A percentile compares a stretch with the other conserved stretches of the same genome.
phyloP scores from a whole-genome alignment of 2,329 filamentous ascomycete genomes.

The Ophiostoma fasciatum region DNA sequence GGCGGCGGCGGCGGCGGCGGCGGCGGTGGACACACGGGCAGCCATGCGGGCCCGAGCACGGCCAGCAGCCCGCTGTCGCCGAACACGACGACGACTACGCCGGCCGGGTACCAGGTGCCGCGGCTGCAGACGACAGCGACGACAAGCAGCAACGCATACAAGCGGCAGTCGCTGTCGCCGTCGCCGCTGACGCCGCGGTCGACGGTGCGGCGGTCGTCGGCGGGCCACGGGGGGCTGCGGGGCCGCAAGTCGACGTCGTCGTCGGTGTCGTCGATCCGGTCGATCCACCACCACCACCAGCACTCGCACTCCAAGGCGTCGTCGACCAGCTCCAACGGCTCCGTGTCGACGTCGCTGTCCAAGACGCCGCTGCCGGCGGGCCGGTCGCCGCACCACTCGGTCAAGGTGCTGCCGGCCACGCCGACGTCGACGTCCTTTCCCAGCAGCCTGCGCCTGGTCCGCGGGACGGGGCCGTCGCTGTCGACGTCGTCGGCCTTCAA shows the following conservation, averaged over 20 bases:
- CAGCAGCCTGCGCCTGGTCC: slow-evolving; percentile 70
- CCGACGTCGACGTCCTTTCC: slow-evolving; percentile 65
- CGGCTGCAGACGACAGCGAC: background rate
- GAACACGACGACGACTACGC: slow-evolving; percentile 16
- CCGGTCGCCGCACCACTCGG: slow-evolving; percentile 72
- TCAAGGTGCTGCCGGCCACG: slow-evolving; percentile 90
- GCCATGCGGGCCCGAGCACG: too few species aligned
- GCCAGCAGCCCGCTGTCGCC: slow-evolving; percentile 16
- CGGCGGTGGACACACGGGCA: too few species aligned
- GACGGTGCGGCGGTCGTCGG: slow-evolving; percentile 68
- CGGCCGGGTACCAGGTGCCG: too few species aligned
- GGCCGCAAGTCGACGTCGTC: slow-evolving; percentile 93
- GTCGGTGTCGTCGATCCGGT: slow-evolving; percentile 83
- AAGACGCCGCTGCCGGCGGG: slow-evolving; percentile 48
- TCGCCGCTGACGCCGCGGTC: slow-evolving; percentile 79
- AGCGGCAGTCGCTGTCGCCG: slow-evolving; percentile 71
- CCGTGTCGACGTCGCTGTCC: slow-evolving; percentile 52
- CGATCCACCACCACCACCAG: slow-evolving; percentile 75
- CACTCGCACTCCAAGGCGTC: slow-evolving; percentile 89
- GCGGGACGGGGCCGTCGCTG: slow-evolving; percentile 30
- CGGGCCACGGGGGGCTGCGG: slow-evolving; percentile 59
- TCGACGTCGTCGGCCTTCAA: slow-evolving; percentile 27
- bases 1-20: slow-evolving; percentile 14
- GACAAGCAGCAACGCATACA: slow-evolving; percentile 24
- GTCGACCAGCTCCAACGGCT: slow-evolving; percentile 72